Percentiles rank a stretch among this genome's conserved stretches.
These are phyloP conservation scores for Penicillium brevicompactum DNA, from an alignment of 2,329 filamentous ascomycete species.

Conservation along the genomic window DNA sequence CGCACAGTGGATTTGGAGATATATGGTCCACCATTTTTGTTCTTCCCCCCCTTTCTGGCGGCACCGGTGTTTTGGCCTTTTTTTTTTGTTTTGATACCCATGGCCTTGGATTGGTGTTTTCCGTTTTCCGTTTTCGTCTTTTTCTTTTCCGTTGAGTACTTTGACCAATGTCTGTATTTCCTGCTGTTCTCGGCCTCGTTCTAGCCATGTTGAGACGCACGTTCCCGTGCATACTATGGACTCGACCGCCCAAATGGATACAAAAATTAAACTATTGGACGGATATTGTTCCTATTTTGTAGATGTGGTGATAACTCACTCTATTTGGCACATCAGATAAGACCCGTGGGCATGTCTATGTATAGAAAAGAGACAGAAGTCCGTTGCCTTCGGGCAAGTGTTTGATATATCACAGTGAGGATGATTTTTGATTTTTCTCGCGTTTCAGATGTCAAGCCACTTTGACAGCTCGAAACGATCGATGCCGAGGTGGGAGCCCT, in stretches of 20 bases:
- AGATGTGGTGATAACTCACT: not conserved
- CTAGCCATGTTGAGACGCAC: not conserved
- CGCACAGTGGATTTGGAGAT: conserved; percentile 2
- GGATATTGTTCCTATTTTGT: not conserved
- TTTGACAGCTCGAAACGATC: not conserved
- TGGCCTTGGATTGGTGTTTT: conserved; percentile 11
- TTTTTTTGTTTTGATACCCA: conserved; percentile 21
- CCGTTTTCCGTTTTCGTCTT: not conserved
- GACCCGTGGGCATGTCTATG: not conserved
- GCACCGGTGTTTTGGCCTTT: not conserved
- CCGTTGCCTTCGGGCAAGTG: not conserved
- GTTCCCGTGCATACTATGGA: not conserved
- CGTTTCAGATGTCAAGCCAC: conserved; percentile 1
- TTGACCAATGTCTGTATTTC: not conserved
- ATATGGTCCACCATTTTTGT: conserved; percentile 3
- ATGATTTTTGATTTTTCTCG: not conserved
- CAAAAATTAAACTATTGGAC: not conserved
- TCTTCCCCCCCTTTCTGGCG: too few species aligned
- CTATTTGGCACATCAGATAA: conserved; percentile 3
- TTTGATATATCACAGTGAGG: not conserved
- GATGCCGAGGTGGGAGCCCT: not conserved
- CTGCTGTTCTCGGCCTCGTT: not conserved
- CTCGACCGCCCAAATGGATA: not conserved
- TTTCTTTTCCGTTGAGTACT: not conserved
- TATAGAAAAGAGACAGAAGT: not conserved